These are phyloP conservation scores for Botryotinia calthae DNA, from an alignment of 2,329 filamentous ascomycete genomes.

Conservation along the genomic window DNA sequence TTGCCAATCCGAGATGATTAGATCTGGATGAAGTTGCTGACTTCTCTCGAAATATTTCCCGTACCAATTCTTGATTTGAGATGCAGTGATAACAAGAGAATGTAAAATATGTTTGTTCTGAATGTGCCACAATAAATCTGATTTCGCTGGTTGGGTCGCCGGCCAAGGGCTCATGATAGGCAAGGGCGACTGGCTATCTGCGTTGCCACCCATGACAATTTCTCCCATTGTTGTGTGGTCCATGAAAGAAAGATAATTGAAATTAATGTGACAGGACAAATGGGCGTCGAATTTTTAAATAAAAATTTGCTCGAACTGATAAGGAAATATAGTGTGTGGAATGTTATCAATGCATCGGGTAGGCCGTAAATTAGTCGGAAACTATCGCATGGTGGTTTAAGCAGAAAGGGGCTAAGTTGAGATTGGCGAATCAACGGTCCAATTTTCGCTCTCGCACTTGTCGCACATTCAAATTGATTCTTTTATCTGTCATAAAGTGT, in stretches of 20 bases:
- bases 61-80: constrained; percentile 7
- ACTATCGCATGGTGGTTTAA: neutral
- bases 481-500: constrained; percentile 84
- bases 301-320: neutral
- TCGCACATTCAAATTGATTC: constrained; percentile 88
- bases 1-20: constrained; percentile 46
- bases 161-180: neutral
- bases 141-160: neutral
- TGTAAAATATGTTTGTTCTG: constrained; percentile 9
- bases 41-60: neutral
- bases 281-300: neutral
- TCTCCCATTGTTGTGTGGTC: neutral
- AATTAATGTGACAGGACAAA: neutral
- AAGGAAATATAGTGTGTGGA: neutral
- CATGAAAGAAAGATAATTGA: neutral
- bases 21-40: neutral
- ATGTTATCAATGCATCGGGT: constrained; percentile 9
- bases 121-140: neutral
- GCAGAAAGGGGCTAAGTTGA: neutral
- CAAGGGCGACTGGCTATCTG: constrained; percentile 1
- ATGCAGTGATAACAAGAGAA: neutral
- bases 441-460: constrained; percentile 63
- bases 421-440: neutral
- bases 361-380: neutral
- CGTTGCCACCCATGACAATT: neutral